A percentile compares a stretch with the other conserved stretches of the same genome.
These are phyloP conservation scores for Kalmusia sp. DNA, from an alignment of 2,329 filamentous ascomycete genomes.

Conservation along the genomic window DNA sequence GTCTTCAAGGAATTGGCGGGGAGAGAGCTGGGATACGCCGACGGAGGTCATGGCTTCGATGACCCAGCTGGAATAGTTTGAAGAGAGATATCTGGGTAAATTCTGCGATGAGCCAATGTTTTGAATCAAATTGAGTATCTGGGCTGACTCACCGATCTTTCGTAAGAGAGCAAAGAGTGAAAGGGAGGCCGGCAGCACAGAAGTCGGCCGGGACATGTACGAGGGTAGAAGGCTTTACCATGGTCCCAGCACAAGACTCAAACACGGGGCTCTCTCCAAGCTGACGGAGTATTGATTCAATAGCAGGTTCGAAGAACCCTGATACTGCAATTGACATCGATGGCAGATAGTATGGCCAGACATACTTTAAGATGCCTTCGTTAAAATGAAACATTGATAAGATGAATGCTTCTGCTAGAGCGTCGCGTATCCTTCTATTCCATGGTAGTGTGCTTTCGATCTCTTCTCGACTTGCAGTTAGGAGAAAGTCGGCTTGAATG, in stretches of 20 bases:
- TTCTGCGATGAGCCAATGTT: no score
- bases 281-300: background rate
- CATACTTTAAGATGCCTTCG: conserved; percentile 1
- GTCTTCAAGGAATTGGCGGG: conserved; percentile 2
- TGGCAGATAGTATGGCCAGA: conserved; percentile 11
- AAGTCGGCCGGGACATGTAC: background rate
- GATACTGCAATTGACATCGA: background rate
- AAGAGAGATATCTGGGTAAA: conserved; percentile 6
- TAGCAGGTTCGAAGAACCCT: conserved; percentile 6
- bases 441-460: conserved; percentile 7
- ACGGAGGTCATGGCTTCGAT: background rate
- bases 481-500: conserved; percentile 13
- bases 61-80: conserved; percentile 1
- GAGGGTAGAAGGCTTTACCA: background rate
- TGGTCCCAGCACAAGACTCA: background rate
- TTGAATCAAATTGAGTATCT: no score
- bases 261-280: background rate
- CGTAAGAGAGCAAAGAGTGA: background rate
- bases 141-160: no score
- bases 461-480: conserved; percentile 14
- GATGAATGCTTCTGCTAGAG: background rate
- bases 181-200: background rate
- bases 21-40: background rate
- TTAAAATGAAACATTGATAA: conserved; percentile 5
- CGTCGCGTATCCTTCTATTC: conserved; percentile 2